Conservation (phyloP, 2,329 filamentous ascomycete genomes). For the Arthrobotrys megalospora region DNA sequence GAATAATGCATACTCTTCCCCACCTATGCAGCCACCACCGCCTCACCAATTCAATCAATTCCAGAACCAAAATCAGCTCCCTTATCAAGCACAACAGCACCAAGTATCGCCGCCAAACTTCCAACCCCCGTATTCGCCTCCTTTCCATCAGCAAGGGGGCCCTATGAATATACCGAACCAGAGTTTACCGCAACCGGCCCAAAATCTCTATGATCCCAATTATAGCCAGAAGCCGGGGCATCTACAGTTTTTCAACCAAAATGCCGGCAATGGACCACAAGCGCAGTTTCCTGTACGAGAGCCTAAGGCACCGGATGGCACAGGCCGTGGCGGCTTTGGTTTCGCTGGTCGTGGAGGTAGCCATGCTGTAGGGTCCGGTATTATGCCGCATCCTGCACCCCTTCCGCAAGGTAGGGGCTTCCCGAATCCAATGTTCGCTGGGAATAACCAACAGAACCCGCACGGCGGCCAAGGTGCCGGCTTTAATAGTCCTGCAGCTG, state of each 20-base stretch:
- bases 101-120: slow-evolving; percentile 42
- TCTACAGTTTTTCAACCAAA: slow-evolving; percentile 49
- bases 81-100: slow-evolving; percentile 44
- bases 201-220: slow-evolving; percentile 48
- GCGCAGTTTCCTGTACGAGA: slow-evolving; percentile 53
- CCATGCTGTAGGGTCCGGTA: neutral
- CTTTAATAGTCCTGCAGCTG: slow-evolving; percentile 58
- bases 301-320: slow-evolving; percentile 53
- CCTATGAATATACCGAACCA: slow-evolving; percentile 44
- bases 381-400: slow-evolving; percentile 30
- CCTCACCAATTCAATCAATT: slow-evolving; percentile 51
- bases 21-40: slow-evolving; percentile 24
- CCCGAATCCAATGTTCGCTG: slow-evolving; percentile 42
- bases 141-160: slow-evolving; percentile 29
- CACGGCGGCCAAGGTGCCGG: slow-evolving; percentile 45
- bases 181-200: slow-evolving; percentile 20
- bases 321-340: slow-evolving; percentile 53
- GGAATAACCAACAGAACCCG: slow-evolving; percentile 33
- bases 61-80: slow-evolving; percentile 32
- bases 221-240: slow-evolving; percentile 54
- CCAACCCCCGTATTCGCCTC: slow-evolving; percentile 39
- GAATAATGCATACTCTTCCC: slow-evolving; percentile 39
- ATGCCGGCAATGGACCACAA: slow-evolving; percentile 17
- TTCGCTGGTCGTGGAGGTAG: slow-evolving; percentile 43
- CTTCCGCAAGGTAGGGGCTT: slow-evolving; percentile 48